Base-by-base conservation (phyloP, 495 filamentous ascomycete species). In the Penicillium manginii region DNA sequence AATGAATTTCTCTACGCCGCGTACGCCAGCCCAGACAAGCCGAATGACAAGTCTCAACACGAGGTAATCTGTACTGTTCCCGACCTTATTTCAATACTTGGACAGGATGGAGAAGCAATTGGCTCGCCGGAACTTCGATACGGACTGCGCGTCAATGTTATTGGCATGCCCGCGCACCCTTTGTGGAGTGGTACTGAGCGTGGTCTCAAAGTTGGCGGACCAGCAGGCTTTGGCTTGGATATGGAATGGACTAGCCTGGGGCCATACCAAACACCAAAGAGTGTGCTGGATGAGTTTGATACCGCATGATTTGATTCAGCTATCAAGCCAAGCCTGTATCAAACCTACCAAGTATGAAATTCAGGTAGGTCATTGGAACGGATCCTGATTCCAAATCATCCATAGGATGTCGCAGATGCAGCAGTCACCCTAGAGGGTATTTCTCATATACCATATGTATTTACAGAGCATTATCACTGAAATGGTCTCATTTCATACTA, bases 1-100 rank as follows among this genome's bases (percentile, higher is more conserved):
- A 87, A 86, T 61, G 85, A 88, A 58, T 86, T 83, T 57, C 81
- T 88, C 22, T 76, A 80, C 8, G 84, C 82, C 5, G 77, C 70
- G 9, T 67, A 74, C 46, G 63, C 54, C 1, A 58, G 54, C 22
- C 15, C 15, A 14, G 32, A 33, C 1, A 31, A 50, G 2, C 57
- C 65, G 3, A 57, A 59, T 15, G 59, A 65, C 32, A 33, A 52
- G 19, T 65, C 59, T 18, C 54, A 60, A 2, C 58, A 73, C 29
- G 63, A 73, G 35, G 42, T 66, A 0, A 63, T 73, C 11, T 70
- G 70, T 65, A 73, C 66, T 0, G 66, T 73, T 11, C 70, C 70
- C 4, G 72, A 75, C 57, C 61, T 75, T 4, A 73, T 75, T 29
- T 63, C 68, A 0, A 54, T 75, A 4, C 18, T 75, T 10, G 70